phyloP scores from a whole-genome alignment of 306 rosid genomes.

The Dalbergia cochinchinensis region DNA sequence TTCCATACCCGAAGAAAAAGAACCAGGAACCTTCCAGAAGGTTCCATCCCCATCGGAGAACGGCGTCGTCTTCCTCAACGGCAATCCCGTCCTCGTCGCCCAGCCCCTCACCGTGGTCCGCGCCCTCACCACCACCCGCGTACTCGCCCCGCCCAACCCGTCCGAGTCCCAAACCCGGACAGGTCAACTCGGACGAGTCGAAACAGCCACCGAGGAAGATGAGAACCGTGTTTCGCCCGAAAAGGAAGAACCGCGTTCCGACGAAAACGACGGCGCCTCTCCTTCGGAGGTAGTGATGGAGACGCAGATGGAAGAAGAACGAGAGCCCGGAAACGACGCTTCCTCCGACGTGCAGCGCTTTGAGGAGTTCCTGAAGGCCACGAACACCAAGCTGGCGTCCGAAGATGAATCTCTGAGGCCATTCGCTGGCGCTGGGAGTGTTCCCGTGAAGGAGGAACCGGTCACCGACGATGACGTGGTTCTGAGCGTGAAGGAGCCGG shows the following conservation, averaged over 20 bases:
- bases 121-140: constrained; percentile 61
- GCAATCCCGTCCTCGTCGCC: background rate
- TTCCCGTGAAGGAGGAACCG: background rate
- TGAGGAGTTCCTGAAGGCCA: constrained; percentile 42
- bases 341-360: background rate
- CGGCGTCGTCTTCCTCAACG: constrained; percentile 36
- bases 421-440: background rate
- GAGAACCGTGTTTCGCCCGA: background rate
- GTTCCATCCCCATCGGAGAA: constrained; percentile 5
- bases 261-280: background rate
- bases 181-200: background rate
- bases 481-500: background rate
- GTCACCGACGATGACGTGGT: background rate
- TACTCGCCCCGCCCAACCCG: constrained; percentile 36
- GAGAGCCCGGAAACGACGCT: background rate
- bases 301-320: background rate
- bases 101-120: constrained; percentile 51
- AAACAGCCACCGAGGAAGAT: background rate
- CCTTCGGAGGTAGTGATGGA: background rate
- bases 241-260: constrained; percentile 14
- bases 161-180: background rate
- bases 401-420: constrained; percentile 44
- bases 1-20: constrained; percentile 10
- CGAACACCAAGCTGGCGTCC: constrained; percentile 46
- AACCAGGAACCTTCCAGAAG: constrained; percentile 34